These are phyloP conservation scores for Mayamaea pseudoterrestris DNA, from an alignment of 108 stramenopile species.

Conservation along the genomic window DNA sequence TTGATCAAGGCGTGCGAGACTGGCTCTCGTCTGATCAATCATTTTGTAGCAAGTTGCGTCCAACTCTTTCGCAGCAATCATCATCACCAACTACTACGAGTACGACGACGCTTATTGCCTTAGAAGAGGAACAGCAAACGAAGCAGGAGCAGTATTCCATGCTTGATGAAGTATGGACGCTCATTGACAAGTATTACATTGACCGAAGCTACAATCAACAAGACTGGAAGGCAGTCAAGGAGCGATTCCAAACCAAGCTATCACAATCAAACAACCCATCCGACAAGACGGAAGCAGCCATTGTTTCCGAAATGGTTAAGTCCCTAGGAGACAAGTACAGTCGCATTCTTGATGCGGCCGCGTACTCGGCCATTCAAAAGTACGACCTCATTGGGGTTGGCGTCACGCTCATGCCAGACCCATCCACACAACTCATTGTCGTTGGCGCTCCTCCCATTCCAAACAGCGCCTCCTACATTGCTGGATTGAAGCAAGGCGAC, in stretches of 20 bases:
- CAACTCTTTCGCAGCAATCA: too few species aligned
- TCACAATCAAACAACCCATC: conserved; percentile 4
- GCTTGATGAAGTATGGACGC: conserved; percentile 64
- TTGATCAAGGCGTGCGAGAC: too few species aligned
- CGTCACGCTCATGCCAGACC: conserved; percentile 65
- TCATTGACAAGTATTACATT: conserved; percentile 64
- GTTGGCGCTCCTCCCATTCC: conserved; percentile 71
- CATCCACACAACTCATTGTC: conserved; percentile 38
- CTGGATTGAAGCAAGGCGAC: conserved; percentile 63
- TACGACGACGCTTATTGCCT: not conserved
- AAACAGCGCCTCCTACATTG: conserved; percentile 46
- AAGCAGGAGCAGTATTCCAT: conserved; percentile 14
- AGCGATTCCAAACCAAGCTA: not conserved
- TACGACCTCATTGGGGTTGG: conserved; percentile 84
- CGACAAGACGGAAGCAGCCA: conserved; percentile 19
- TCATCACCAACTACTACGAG: not conserved
- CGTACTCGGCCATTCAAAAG: conserved; percentile 67
- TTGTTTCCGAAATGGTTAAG: conserved; percentile 46
- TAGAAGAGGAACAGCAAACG: conserved; percentile 1
- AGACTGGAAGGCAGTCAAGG: conserved; percentile 25
- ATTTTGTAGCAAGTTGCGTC: too few species aligned
- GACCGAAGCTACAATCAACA: conserved; percentile 55
- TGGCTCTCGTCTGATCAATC: too few species aligned
- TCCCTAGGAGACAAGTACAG: conserved; percentile 75
- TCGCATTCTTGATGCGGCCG: conserved; percentile 39